phyloP scores from a whole-genome alignment of 192 early-diverging fungal genomes.

The Chytriomyces hyalinus region DNA sequence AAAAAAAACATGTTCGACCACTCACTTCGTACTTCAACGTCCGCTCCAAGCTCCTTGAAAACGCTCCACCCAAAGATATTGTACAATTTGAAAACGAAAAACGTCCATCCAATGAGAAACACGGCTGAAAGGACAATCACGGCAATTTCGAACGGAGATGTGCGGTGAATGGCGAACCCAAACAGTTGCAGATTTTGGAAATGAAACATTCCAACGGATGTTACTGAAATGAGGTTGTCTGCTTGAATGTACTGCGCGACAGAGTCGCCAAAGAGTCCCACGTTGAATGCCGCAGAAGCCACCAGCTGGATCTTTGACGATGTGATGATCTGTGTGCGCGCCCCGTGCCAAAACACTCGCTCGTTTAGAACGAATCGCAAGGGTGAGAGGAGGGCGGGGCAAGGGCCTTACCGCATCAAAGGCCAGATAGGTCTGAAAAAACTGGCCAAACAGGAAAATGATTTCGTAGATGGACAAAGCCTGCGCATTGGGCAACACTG shows the following conservation, averaged over 20 bases:
- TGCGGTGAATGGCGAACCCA: constrained; percentile 38
- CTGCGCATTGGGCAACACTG: not conserved
- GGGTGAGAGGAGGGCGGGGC: not conserved
- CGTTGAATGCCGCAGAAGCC: constrained; percentile 52
- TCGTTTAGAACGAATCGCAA: not conserved
- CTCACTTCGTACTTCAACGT: constrained; percentile 56
- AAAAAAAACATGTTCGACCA: not conserved
- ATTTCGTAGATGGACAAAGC: constrained; percentile 55
- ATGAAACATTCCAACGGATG: constrained; percentile 7
- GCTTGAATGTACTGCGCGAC: constrained; percentile 50
- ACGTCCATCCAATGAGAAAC: constrained; percentile 51
- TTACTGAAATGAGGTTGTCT: constrained; percentile 28
- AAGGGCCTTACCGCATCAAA: constrained; percentile 53
- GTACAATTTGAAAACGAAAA: constrained; percentile 52
- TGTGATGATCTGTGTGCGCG: constrained; percentile 37
- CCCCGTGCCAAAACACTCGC: constrained; percentile 17
- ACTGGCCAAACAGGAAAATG: constrained; percentile 49
- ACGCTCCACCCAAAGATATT: constrained; percentile 63
- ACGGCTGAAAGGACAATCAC: constrained; percentile 43
- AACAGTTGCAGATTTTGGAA: not conserved
- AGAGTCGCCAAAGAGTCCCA: constrained; percentile 47
- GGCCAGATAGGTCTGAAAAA: constrained; percentile 52
- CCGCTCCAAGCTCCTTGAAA: constrained; percentile 65
- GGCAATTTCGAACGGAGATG: constrained; percentile 37
- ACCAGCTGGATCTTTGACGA: constrained; percentile 58